Conservation (phyloP, 2,329 filamentous ascomycete genomes). For the Knufia fluminis region DNA sequence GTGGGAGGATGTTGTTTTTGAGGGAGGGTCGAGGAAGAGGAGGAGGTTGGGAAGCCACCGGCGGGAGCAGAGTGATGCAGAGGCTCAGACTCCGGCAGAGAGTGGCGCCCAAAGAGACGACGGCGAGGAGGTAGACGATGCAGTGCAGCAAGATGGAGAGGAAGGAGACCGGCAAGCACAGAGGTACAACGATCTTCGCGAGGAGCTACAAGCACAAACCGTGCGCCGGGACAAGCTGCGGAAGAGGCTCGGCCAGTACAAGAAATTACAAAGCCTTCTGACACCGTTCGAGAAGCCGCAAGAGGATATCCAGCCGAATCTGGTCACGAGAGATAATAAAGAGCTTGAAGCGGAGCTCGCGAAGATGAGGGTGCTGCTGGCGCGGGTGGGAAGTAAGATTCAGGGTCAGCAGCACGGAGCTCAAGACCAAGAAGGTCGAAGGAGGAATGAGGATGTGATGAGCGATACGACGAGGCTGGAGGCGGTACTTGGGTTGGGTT, state of each 20-base stretch:
- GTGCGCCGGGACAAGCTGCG: constrained; percentile 37
- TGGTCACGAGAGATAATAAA: constrained; percentile 42
- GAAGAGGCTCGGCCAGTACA: constrained; percentile 39
- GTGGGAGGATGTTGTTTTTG: constrained; percentile 6
- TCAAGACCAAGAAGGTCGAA: constrained; percentile 9
- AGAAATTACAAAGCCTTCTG: constrained; percentile 37
- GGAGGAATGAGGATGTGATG: constrained; percentile 12
- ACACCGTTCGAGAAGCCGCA: constrained; percentile 42
- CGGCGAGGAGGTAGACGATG: background rate
- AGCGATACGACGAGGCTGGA: constrained; percentile 27
- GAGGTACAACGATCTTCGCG: constrained; percentile 35
- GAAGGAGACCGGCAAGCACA: background rate
- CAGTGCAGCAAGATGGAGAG: constrained; percentile 8
- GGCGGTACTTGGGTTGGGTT: constrained; percentile 32
- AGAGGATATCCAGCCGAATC: constrained; percentile 45
- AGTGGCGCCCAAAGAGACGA: background rate
- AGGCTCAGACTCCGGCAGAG: background rate
- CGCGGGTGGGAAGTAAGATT: constrained; percentile 31
- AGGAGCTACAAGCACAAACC: constrained; percentile 38
- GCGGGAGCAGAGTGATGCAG: background rate
- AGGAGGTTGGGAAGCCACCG: background rate
- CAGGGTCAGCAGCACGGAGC: constrained; percentile 26
- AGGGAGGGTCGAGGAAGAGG: background rate
- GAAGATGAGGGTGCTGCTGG: constrained; percentile 40
- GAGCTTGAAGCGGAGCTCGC: constrained; percentile 42